Evolutionary conservation across 1,284 basidiomycete species (phyloP), one percentile per base, ranked within the genome.

Genomic region (Cryptococcus neoformans): DNA sequence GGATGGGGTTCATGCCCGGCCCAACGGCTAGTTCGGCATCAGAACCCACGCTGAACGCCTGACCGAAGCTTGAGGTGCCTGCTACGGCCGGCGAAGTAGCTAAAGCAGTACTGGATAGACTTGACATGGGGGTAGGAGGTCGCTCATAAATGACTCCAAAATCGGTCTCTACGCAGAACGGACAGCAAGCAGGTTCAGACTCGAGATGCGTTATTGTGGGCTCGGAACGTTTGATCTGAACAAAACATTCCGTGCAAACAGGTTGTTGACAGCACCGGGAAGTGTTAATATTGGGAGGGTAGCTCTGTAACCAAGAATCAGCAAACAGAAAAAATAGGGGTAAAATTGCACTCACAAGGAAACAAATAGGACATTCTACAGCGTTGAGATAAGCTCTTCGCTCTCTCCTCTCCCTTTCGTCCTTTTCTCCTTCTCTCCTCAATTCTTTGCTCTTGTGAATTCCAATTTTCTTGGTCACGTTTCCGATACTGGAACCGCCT

Each of bases 341-440:
- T 51, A 50, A 36, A 54, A 51, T 8, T 10, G 9, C 9, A 17
- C 21, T 44, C 67, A 96, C 94, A 75, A 99, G 82, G 80, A 99
- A 98, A 79, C 95, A 99, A 66, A 99, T 98, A n/a, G 95, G 95
- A 80, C 95, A 99, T 76, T 99, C 96, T 42, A 88, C 81, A n/a
- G 92, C 90, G 45, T 86, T 86, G 62, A 85, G 81, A 78, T 96
- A 97, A 48, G 92, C 81, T 59, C 85, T 83, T 47, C 86, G 87
- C 73, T 93, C 91, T 48, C 73, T 61, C 49, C 63, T 65, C 52
- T 90, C 88, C 75, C 87, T 83, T 51, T 77, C 76, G 47, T 67
- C 68, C 42, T 63, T 63, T 38, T 73, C 68, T 38, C 63, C 65
- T 46, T 60, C 59, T 36, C 49, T 50, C 46, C 56, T 62, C 9